Conservation (phyloP, 192 early-diverging fungal genomes). For the Coemansia sp. region DNA sequence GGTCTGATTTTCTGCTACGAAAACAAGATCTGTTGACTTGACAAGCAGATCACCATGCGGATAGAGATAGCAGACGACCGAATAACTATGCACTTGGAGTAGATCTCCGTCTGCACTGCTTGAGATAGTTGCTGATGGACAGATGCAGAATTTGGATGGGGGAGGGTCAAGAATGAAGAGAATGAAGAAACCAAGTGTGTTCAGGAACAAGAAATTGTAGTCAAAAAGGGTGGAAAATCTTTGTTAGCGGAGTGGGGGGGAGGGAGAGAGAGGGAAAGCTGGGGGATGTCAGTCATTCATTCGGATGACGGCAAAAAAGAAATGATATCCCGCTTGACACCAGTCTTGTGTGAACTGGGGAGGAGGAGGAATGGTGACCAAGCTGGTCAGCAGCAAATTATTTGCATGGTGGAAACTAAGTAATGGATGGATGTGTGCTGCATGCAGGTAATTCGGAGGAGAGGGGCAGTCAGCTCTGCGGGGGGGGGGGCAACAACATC, state of each 20-base stretch:
- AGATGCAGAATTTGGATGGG: neutral
- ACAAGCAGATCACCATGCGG: slow-evolving; percentile 17
- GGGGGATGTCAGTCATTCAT: neutral
- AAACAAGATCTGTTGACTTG: neutral
- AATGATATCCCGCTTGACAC: neutral
- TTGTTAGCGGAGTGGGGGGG: neutral
- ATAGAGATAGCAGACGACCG: slow-evolving; percentile 11
- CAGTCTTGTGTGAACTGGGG: neutral
- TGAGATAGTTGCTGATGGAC: neutral
- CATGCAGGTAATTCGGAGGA: slow-evolving; percentile 12
- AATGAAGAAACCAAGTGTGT: neutral
- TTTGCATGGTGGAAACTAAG: slow-evolving; percentile 6
- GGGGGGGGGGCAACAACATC: neutral
- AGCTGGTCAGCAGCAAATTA: neutral
- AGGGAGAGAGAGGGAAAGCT: neutral
- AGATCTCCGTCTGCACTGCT: slow-evolving; percentile 6
- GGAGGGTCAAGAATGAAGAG: neutral
- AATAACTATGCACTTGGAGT: slow-evolving; percentile 9
- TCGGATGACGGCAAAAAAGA: neutral
- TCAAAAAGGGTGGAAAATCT: neutral
- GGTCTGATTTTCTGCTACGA: neutral
- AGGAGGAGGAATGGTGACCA: slow-evolving; percentile 1
- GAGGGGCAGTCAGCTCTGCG: neutral
- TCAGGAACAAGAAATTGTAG: neutral
- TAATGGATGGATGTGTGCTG: slow-evolving; percentile 15